phyloP scores from a whole-genome alignment of 495 filamentous ascomycete genomes.

The Hypomontagnella submonticulosa region DNA sequence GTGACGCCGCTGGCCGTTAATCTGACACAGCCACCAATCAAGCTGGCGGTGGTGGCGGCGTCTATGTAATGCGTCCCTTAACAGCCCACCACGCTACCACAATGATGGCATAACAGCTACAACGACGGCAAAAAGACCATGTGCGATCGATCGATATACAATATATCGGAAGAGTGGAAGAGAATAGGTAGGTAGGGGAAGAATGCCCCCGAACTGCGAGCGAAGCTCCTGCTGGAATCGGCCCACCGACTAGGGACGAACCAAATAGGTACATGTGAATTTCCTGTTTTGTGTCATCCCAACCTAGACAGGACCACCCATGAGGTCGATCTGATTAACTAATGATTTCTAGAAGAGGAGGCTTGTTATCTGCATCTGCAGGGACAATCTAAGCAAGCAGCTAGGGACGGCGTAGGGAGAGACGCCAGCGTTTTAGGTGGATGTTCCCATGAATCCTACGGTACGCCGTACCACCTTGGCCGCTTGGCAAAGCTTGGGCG shows the following conservation, averaged over 20 bases:
- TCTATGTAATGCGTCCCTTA: slow-evolving; percentile 5
- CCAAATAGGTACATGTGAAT: slow-evolving; percentile 18
- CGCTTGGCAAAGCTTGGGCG: slow-evolving; percentile 30
- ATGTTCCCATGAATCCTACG: slow-evolving; percentile 23
- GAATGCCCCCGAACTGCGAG: slow-evolving; percentile 13
- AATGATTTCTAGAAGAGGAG: slow-evolving; percentile 31
- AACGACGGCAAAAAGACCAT: slow-evolving; percentile 5
- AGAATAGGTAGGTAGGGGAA: slow-evolving; percentile 14
- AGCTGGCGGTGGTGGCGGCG: background rate
- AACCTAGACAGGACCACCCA: background rate
- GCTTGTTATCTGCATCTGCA: slow-evolving; percentile 17
- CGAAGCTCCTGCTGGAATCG: slow-evolving; percentile 18
- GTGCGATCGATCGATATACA: slow-evolving; percentile 14
- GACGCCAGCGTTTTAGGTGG: slow-evolving; percentile 26
- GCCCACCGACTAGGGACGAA: slow-evolving; percentile 5
- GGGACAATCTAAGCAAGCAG: slow-evolving; percentile 8
- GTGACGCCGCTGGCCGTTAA: slow-evolving; percentile 16
- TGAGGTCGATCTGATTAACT: slow-evolving; percentile 28
- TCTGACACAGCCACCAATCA: slow-evolving; percentile 6
- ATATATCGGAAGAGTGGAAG: slow-evolving; percentile 12
- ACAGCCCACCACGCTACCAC: background rate
- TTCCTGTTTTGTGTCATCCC: slow-evolving; percentile 12
- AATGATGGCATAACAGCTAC: slow-evolving; percentile 13
- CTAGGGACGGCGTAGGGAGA: slow-evolving; percentile 6
- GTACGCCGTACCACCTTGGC: slow-evolving; percentile 16